Conservation (phyloP, 805 yeast species). For the Dipodascus albidus region DNA sequence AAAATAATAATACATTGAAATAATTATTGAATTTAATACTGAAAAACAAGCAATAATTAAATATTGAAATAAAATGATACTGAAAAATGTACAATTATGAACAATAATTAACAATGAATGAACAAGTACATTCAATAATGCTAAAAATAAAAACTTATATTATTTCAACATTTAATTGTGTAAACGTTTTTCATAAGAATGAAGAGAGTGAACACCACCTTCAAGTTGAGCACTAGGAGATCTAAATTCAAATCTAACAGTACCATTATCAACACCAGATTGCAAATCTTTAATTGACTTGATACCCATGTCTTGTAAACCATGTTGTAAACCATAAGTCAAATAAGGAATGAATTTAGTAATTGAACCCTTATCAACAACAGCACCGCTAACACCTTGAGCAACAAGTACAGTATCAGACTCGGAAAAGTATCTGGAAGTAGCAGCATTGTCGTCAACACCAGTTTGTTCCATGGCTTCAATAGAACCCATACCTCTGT, state of each 20-base stretch:
- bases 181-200: conserved; percentile 94
- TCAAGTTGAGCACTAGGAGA: conserved; percentile 98
- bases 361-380: conserved; percentile 92
- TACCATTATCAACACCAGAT: conserved; percentile 49
- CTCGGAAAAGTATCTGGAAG: conserved; percentile 97
- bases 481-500: conserved; percentile 99
- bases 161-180: conserved; percentile 46
- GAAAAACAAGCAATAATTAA: too few relatives aligned
- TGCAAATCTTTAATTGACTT: conserved; percentile 53
- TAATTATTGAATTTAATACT: background rate
- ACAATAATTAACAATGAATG: too few relatives aligned
- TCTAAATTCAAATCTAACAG: conserved; percentile 89
- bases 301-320: conserved; percentile 96
- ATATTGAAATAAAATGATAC: too few relatives aligned
- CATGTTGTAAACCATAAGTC: conserved; percentile 92
- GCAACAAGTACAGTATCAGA: conserved; percentile 92
- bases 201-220: conserved; percentile 95
- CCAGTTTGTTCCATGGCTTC: conserved; percentile 96
- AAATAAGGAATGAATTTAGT: conserved; percentile 90
- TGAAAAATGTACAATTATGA: too few relatives aligned
- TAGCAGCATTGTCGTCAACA: conserved; percentile 87
- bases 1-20: too few relatives aligned
- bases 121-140: too few relatives aligned
- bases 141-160: background rate
- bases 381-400: conserved; percentile 97